Evolutionary conservation across 371 early-diverging fungal species (phyloP).

Genomic region (Zopfochytrium polystomum): DNA sequence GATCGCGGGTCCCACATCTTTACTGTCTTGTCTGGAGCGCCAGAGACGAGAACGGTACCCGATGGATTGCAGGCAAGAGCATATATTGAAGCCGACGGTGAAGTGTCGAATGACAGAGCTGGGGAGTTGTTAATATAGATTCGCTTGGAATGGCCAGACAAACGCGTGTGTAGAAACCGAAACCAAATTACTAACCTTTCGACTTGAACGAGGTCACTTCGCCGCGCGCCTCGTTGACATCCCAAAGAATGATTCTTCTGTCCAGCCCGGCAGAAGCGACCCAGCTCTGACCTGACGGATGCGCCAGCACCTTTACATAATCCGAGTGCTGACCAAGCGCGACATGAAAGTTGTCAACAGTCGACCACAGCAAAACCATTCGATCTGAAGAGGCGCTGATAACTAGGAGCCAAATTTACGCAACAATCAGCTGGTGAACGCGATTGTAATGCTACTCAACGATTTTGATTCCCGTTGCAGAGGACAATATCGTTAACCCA

Average conservation of each 20-base stretch:
- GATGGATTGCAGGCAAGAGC: conserved; percentile 36
- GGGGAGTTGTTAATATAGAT: neutral
- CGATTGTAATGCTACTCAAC: conserved; percentile 35
- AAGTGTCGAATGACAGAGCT: conserved; percentile 21
- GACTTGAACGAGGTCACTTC: conserved; percentile 10
- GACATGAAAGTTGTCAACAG: conserved; percentile 19
- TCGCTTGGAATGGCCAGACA: too few relatives aligned
- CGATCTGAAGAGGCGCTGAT: conserved; percentile 90
- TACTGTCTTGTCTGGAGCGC: conserved; percentile 85
- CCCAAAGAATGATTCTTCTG: conserved; percentile 84
- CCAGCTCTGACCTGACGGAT: conserved; percentile 61
- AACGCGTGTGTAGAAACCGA: too few relatives aligned
- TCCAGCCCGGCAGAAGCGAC: conserved; percentile 94
- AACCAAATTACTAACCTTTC: conserved; percentile 17
- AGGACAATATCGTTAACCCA: conserved; percentile 94
- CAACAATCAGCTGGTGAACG: neutral
- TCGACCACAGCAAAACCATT: conserved; percentile 76
- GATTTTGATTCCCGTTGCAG: conserved; percentile 57
- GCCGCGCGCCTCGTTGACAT: conserved; percentile 61
- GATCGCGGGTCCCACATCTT: conserved; percentile 82
- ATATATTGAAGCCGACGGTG: conserved; percentile 48
- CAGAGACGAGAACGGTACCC: conserved; percentile 52
- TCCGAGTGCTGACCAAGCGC: conserved; percentile 75
- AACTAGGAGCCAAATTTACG: conserved; percentile 48
- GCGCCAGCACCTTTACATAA: conserved; percentile 40